These are phyloP conservation scores for Lactarius tabidus DNA, from an alignment of 768 basidiomycete species.

Conservation along the genomic window DNA sequence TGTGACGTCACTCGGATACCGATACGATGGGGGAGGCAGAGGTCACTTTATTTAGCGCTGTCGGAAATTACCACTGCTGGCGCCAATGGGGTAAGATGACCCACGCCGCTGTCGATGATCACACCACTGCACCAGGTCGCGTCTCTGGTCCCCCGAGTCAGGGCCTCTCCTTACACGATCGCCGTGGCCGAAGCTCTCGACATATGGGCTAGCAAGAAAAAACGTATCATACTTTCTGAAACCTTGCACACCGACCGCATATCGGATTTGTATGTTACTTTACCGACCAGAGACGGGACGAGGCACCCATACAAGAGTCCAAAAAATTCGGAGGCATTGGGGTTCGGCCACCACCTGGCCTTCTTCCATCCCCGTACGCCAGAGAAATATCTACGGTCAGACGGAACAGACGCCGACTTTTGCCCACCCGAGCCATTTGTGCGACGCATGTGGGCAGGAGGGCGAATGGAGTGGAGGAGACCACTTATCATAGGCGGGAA, in stretches of 20 bases:
- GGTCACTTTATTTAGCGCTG: too few relatives aligned
- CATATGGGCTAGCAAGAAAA: slow-evolving; percentile 50
- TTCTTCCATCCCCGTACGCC: slow-evolving; percentile 70
- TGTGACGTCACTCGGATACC: too few relatives aligned
- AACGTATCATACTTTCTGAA: slow-evolving; percentile 45
- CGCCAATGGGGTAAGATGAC: too few relatives aligned
- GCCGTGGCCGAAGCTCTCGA: slow-evolving; percentile 36
- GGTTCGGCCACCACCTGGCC: slow-evolving; percentile 64
- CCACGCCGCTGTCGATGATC: not conserved
- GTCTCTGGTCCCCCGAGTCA: slow-evolving; percentile 14
- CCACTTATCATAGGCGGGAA: slow-evolving; percentile 52
- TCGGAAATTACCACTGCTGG: too few relatives aligned
- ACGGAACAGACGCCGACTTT: slow-evolving; percentile 70
- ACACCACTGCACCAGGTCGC: not conserved
- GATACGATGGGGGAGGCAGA: too few relatives aligned
- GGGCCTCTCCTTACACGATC: slow-evolving; percentile 6
- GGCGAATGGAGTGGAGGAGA: slow-evolving; percentile 59
- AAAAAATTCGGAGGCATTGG: slow-evolving; percentile 40
- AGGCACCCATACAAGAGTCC: slow-evolving; percentile 40
- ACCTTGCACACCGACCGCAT: slow-evolving; percentile 53
- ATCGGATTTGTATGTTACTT: slow-evolving; percentile 60
- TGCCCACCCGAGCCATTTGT: slow-evolving; percentile 71
- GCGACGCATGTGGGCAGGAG: slow-evolving; percentile 80
- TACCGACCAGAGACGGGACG: slow-evolving; percentile 68
- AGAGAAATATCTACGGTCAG: slow-evolving; percentile 51